phyloP scores from a whole-genome alignment of 306 rosid genomes.

The Sophora flavescens region DNA sequence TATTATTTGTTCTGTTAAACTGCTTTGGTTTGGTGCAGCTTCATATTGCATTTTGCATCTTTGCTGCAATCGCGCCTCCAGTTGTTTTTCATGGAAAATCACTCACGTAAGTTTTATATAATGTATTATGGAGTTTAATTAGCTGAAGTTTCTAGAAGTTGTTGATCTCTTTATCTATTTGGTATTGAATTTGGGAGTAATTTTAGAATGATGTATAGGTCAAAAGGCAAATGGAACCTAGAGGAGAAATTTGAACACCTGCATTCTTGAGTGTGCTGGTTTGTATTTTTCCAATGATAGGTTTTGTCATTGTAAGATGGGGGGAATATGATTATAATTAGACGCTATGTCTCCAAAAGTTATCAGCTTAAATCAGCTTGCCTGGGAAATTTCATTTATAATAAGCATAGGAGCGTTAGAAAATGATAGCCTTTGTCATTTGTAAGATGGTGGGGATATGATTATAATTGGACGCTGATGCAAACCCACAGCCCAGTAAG shows the following conservation, averaged over 20 bases:
- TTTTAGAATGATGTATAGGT: background rate
- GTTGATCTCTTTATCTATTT: constrained; percentile 33
- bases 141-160: constrained; percentile 11
- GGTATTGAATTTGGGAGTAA: background rate
- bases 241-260: constrained; percentile 13
- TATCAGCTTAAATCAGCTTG: constrained; percentile 20
- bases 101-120: constrained; percentile 76
- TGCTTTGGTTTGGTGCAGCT: constrained; percentile 65
- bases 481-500: too few relatives aligned
- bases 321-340: background rate
- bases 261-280: constrained; percentile 7
- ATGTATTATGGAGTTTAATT: constrained; percentile 6
- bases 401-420: background rate
- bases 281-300: constrained; percentile 11
- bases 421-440: too few relatives aligned
- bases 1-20: constrained; percentile 46
- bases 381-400: constrained; percentile 17
- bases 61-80: constrained; percentile 98
- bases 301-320: constrained; percentile 20
- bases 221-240: constrained; percentile 25
- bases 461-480: too few relatives aligned
- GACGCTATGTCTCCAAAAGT: background rate
- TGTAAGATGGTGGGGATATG: too few relatives aligned
- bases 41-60: constrained; percentile 85
- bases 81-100: constrained; percentile 94